Base-by-base conservation (phyloP, 176 grass and related monocot genomes). In the Areca catechu region DNA sequence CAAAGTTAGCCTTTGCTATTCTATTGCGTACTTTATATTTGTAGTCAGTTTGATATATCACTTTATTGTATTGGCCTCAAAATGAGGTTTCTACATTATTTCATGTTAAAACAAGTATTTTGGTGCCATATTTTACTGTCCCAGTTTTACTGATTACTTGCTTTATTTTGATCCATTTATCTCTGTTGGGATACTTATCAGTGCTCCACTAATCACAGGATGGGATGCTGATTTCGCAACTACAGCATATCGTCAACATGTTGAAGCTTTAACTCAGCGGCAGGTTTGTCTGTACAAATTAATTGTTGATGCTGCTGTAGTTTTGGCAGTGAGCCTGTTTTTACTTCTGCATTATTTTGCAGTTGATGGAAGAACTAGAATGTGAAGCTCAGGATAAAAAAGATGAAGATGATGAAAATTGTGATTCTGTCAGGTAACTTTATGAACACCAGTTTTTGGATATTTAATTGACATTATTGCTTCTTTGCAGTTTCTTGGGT, bases 211-310 rank as follows among this genome's bases (percentile, higher is more conserved):
- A 43, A 43, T 43, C 2, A 58, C 71, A 98, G 93, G 87, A 64
- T 98, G 93, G 93, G 93, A 98, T 92, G 78, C 89, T 67, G 93
- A 98, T 71, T 85, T 83, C 74, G 93, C 93, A 48, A 98, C 93
- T 29, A 88, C 79, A 67, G 88, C 88, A 15, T 98, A 98, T 72
- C 88, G 84, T 15, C 93, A 98, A 74, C 93, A 85, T 29, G 84
- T 98, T 78, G 88, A 98, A 70, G 84, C 84, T 79, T 74, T 98
- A 75, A 60, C 87, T 61, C 84, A 92, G 60, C 89, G 86, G 24
- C 88, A 98, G 93, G 88, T 98, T 20, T 20, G 79, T 58, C 60
- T 55, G 55, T 86, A 4, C n/a, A 15, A 73, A 43, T 9, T 43
- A 9, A 43, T 12, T 12, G 34, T 2, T 43, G 10, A 12, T 43